Base-by-base conservation (phyloP, 345 rosid genomes). In the Gossypium herbaceum region DNA sequence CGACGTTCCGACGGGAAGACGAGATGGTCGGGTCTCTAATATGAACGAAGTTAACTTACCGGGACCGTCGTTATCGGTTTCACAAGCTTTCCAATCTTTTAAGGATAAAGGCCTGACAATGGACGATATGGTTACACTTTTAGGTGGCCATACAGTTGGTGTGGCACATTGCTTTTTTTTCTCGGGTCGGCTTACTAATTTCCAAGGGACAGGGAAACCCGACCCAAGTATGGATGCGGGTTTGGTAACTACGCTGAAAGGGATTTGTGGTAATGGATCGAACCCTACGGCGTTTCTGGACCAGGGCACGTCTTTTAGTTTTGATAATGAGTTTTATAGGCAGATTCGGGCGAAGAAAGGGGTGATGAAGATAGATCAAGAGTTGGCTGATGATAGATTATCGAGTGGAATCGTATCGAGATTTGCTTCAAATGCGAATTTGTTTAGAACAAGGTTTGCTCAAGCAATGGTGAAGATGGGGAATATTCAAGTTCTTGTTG, bases 141-240 rank as follows among this genome's bases (percentile, higher is more conserved):
- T 92, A 62, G 97, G 97, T 54, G 94, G 83, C 3, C 97, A 93
- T 72, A 84, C 94, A 0, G 91, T 91, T 17, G 97, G 94, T 22
- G 78, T 83, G 56, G 83, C 85, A 0, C 95, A 88, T 43, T 93
- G 97, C 61, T 79, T 79, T 74, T 85, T 88, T 76, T 86, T 93
- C 72, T 44, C 39, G 1, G 91, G 84, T 60, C 79, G 98, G 22
- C 79, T 88, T 20, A 55, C 78, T 0, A 51, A 79, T 62, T 90
- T 85, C 48, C 79, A 76, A 51, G 88, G 88, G 12, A 78, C 88
- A 0, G 82, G 84, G 13, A 68, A 50, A 0, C 85, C 90, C 15
- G 92, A 87, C 68, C 88, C 86, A 0, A 57, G 84, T 0, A 90
- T 91, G 97, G 93, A 89, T 69, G 75, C 83, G 11, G 11, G 76